These are phyloP conservation scores for Eucalyptus coolabah DNA, from an alignment of 345 rosid species.

Conservation along the genomic window DNA sequence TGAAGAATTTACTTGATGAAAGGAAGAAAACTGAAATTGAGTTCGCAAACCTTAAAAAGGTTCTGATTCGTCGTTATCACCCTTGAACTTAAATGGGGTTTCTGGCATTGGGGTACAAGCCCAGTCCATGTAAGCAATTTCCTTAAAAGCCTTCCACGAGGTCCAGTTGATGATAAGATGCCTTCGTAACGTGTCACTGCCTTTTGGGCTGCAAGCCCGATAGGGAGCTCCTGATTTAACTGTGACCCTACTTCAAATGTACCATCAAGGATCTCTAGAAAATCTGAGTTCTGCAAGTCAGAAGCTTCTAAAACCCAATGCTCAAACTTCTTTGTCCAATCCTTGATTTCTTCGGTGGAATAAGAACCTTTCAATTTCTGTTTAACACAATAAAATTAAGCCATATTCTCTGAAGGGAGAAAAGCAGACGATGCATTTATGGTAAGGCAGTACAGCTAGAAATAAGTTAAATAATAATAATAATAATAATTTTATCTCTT, in stretches of 20 bases:
- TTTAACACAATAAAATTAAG: slow-evolving; percentile 1
- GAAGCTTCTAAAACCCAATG: slow-evolving; percentile 56
- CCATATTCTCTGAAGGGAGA: neutral
- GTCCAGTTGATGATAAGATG: slow-evolving; percentile 73
- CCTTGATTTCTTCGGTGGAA: slow-evolving; percentile 38
- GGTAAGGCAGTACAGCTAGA: neutral
- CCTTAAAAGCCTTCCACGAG: slow-evolving; percentile 74
- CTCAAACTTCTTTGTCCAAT: slow-evolving; percentile 36
- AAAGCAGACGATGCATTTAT: neutral
- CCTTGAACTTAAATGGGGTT: slow-evolving; percentile 37
- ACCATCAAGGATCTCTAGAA: slow-evolving; percentile 24
- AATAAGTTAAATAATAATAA: neutral
- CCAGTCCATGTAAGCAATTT: slow-evolving; percentile 72
- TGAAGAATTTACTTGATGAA: neutral
- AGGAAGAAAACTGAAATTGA: neutral
- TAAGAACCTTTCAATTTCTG: slow-evolving; percentile 42
- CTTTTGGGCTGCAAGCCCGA: slow-evolving; percentile 86
- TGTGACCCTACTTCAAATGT: slow-evolving; percentile 20
- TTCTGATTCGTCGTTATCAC: slow-evolving; percentile 43
- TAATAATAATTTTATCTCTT: neutral
- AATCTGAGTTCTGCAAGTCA: slow-evolving; percentile 39
- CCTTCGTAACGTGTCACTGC: slow-evolving; percentile 89
- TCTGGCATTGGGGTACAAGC: slow-evolving; percentile 49
- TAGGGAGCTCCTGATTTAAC: slow-evolving; percentile 63
- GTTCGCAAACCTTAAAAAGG: slow-evolving; percentile 57